Evolutionary conservation across 2,329 filamentous ascomycete species (phyloP), one percentile per base, ranked within the genome.

Genomic region (Rutstroemia sydowiana): DNA sequence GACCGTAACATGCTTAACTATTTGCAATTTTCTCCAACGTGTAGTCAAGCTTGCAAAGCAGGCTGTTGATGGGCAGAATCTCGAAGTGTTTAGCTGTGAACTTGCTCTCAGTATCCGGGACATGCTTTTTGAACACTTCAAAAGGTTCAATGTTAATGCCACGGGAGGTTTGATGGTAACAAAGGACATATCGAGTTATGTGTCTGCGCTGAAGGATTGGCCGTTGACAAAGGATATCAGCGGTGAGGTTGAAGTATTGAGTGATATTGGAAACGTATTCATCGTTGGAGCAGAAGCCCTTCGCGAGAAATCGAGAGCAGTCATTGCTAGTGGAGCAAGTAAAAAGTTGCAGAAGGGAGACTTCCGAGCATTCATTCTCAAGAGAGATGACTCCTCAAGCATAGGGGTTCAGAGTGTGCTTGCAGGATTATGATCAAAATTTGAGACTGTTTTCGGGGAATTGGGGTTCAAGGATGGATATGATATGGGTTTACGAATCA

Each of bases 131-230:
- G 88, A 93, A 56, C 93, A 98, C 70, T 88, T 97, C 71, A 93
- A 95, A 65, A 90, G 88, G 64, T 98, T 95, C 72, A 82, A 85
- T 55, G 89, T 98, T 59, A 95, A 90, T 61, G 88, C 91, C 37
- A 91, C 92, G 0, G 93, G 93, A 55, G 93, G 90, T 2, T 79
- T 98, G 43, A 93, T 96, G 80, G 88, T 97, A 23, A 92, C 87
- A 32, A 95, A 97, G 71, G 93, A 98, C 66, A 91, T 97, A 68
- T 88, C 89, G 32, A 90, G 89, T 66, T 98, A 98, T 68, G 87
- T 88, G 8, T 85, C 91, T 55, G 81, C 95, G 10, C 76, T 98
- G 58, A 83, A 88, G 56, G 83, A 83, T 31, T 97, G 90, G 89
- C 80, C 86, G 26, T 74, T 91, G 37, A 76, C 79, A 48, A 84